Percentiles rank a stretch among this genome's conserved stretches.
phyloP scores from a whole-genome alignment of 768 basidiomycete genomes.

The Auriculariales sp. region DNA sequence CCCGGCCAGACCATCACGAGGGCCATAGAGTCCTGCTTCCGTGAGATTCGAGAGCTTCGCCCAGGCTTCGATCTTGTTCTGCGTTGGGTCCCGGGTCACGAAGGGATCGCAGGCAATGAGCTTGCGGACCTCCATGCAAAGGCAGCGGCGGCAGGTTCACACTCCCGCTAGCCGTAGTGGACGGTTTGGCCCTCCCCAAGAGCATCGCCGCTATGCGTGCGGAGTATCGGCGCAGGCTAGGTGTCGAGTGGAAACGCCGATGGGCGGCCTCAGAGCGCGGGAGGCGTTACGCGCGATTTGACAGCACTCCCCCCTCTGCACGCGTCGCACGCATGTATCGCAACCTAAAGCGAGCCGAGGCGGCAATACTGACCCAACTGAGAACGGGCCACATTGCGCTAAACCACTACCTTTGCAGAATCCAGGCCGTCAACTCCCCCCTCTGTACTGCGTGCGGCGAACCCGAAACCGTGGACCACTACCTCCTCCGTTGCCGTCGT shows the following conservation, averaged over 20 bases:
- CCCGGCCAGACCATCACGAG: background rate
- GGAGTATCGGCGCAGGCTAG: too few relatives aligned
- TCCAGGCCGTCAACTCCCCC: slow-evolving; percentile 13
- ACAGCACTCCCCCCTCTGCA: too few relatives aligned
- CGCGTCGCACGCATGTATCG: too few relatives aligned
- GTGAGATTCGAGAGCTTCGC: background rate
- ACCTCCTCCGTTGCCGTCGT: slow-evolving; percentile 15
- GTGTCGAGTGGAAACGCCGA: too few relatives aligned
- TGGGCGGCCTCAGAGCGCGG: too few relatives aligned
- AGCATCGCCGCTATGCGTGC: too few relatives aligned
- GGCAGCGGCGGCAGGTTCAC: slow-evolving; percentile 8
- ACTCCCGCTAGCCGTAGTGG: too few relatives aligned
- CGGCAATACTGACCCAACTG: slow-evolving; percentile 17
- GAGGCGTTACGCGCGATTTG: too few relatives aligned
- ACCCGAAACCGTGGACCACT: slow-evolving; percentile 18
- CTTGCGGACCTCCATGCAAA: slow-evolving; percentile 13
- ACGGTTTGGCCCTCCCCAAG: too few relatives aligned
- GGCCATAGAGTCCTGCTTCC: background rate
- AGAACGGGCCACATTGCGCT: slow-evolving; percentile 19
- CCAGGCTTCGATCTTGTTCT: slow-evolving; percentile 1
- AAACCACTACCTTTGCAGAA: slow-evolving; percentile 17
- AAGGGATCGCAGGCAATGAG: slow-evolving; percentile 15
- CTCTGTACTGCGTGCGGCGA: too few relatives aligned
- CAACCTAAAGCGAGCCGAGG: too few relatives aligned
- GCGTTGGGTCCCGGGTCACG: slow-evolving; percentile 15